Percentiles rank a stretch among this genome's conserved stretches.
phyloP scores from a whole-genome alignment of 371 early-diverging fungal genomes.

The Basidiobolus meristosporus region DNA sequence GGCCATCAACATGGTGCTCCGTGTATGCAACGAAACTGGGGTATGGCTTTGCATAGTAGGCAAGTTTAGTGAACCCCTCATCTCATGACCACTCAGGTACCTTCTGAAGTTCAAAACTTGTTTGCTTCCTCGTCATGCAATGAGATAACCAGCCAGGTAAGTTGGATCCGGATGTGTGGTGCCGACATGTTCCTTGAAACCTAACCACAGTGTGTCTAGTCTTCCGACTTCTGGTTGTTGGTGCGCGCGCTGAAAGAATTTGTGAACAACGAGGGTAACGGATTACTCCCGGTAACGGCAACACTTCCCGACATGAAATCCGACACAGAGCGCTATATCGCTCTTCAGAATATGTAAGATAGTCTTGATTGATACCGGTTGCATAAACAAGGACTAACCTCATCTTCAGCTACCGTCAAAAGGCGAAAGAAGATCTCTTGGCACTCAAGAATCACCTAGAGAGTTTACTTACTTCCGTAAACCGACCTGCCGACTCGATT shows the following conservation, averaged over 20 bases:
- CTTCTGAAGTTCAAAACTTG: slow-evolving; percentile 20
- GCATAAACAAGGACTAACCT: no score
- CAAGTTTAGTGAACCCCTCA: background rate
- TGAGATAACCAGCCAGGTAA: slow-evolving; percentile 22
- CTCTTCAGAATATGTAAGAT: slow-evolving; percentile 57
- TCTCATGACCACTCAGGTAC: slow-evolving; percentile 12
- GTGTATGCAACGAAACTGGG: slow-evolving; percentile 13
- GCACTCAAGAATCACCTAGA: slow-evolving; percentile 28
- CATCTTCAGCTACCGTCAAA: slow-evolving; percentile 62
- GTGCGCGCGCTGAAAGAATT: slow-evolving; percentile 59
- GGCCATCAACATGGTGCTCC: slow-evolving; percentile 39
- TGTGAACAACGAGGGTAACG: slow-evolving; percentile 44
- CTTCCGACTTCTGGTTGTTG: slow-evolving; percentile 72
- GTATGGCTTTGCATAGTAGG: slow-evolving; percentile 3
- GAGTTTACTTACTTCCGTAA: slow-evolving; percentile 19
- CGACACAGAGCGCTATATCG: slow-evolving; percentile 67
- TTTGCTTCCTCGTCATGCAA: slow-evolving; percentile 27
- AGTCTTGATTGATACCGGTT: no score
- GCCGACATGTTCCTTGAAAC: background rate
- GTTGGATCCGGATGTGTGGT: background rate
- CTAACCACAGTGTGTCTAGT: slow-evolving; percentile 15
- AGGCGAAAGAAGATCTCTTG: slow-evolving; percentile 50
- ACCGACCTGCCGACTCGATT: slow-evolving; percentile 24
- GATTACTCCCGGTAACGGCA: slow-evolving; percentile 67
- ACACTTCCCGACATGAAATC: slow-evolving; percentile 92